Evolutionary conservation across 164 flowering plant species (phyloP), one percentile per base, ranked within the genome.

Genomic region (Piper betle): DNA sequence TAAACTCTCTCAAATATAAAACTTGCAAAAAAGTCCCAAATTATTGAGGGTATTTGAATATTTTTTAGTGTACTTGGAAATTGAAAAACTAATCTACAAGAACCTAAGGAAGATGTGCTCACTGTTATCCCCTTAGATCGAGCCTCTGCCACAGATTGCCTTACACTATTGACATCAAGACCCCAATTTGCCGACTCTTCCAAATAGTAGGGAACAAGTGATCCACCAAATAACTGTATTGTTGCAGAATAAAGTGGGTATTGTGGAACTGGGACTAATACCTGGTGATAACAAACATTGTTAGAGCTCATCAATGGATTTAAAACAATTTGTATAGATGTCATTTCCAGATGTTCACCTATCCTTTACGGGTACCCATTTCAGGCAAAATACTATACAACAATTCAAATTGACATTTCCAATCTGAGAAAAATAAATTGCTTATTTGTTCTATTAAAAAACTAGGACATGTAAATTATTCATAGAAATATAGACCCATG

Each of bases 111-210:
- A 1, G 39, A 20, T 41, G 12, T 33, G 68, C 91, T 82, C 55
- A 93, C 99, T 61, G 85, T 86, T 64, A 88, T 84, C 73, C 96
- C 97, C 60, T 79, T 81, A 20, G 69, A 73, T 61, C 81, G 88
- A 64, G 99, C 92, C 68, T 79, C 63, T 57, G 82, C 77, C 70
- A 88, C 82, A 57, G 99, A 77, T 55, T 80, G 80, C 42, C 85
- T 86, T 64, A 90, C 79, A 70, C 85, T 77, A 69, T 75, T 73
- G 39, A 88, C 61, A 70, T 93, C 99, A 62, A 93, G 97, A 62
- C 97, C 97, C 99, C 97, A 93, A 62, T 90, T 93, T 69, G 87
- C 99, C 15, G 95, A 78, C 80, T 93, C 99, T 68, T 90, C 99
- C 42, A 93, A 82, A 76, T 78, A 93, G 69, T 93, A 93, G 56